Evolutionary conservation across 768 basidiomycete species (phyloP), one percentile per base, ranked within the genome.

Genomic region (Mycena galericulata): DNA sequence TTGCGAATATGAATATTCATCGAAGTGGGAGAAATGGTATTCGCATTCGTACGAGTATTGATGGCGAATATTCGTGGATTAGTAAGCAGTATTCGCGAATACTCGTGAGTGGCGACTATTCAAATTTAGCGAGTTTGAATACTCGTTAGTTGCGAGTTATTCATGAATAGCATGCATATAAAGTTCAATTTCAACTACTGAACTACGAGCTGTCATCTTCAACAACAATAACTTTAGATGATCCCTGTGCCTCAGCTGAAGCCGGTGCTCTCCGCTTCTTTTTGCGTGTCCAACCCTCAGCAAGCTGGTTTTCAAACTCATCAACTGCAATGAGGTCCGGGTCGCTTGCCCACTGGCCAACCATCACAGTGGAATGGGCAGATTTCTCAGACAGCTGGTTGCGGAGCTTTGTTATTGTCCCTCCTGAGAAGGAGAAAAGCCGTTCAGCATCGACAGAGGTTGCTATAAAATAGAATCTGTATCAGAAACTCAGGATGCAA

Each of bases 21-120:
- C 34, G 34, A 36, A 6, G 14, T 14, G 8, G 6, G 34, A 14
- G 14, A 14, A 36, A 7, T 36, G 34, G 14, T 41, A 41, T 41
- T 41, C 40, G 20, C 40, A 41, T 41, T 41, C 20, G 40, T 41
- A 41, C 40, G 40, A 41, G 17, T 41, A 41, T 41, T 41, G 40
- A 49, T 49, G 26, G 26, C 20, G 32, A 53, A 53, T 53, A 53
- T 53, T 53, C 30, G 50, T 53, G 29, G 50, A 32, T 53, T 53
- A 53, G 50, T 53, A 32, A 53, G 50, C 50, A n/a, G 30, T 53
- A 53, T 53, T 53, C 30, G 50, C 50, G 50, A 53, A 53, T 53
- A 34, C 50, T 53, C 50, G 50, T 53, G 29, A 53, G 50, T 53
- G 50, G 50, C 50, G n/a, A 53, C 50, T 53, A 53, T 32, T 53